These are phyloP conservation scores for Sequoiadendron giganteum DNA, from an alignment of 75 land plant genomes.

Conservation along the genomic window DNA sequence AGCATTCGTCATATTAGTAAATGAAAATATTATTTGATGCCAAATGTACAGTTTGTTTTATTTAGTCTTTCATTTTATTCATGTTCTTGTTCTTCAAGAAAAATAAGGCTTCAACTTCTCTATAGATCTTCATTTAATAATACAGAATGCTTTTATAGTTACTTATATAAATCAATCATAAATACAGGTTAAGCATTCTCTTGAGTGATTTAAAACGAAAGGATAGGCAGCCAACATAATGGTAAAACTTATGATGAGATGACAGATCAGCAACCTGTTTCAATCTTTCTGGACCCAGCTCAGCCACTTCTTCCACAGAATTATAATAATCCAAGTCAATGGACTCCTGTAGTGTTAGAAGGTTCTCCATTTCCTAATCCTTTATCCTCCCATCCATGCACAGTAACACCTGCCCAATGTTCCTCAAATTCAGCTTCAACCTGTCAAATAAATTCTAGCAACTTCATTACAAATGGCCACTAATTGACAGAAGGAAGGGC, in stretches of 20 bases:
- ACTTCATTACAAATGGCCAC: background rate
- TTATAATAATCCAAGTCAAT: constrained; percentile 92
- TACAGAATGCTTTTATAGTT: background rate
- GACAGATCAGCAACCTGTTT: constrained; percentile 59
- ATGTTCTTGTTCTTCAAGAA: background rate
- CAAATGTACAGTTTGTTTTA: background rate
- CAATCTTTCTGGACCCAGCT: constrained; percentile 81
- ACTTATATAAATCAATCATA: background rate
- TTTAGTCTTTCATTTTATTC: background rate
- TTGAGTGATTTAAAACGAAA: background rate
- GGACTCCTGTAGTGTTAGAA: background rate
- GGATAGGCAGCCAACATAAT: background rate
- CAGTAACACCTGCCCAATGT: constrained; percentile 64
- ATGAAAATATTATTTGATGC: background rate
- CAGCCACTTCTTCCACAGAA: constrained; percentile 75
- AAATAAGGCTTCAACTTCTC: background rate
- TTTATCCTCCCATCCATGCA: constrained; percentile 90
- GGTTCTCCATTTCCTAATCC: constrained; percentile 24
- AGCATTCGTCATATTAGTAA: too few relatives aligned
- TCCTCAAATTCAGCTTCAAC: constrained; percentile 90
- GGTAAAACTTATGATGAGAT: background rate
- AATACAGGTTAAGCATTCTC: background rate
- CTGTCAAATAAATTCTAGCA: constrained; percentile 31
- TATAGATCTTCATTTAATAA: background rate
- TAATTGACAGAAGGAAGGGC: background rate